These are phyloP conservation scores for Cutaneotrichosporon mucoides DNA, from an alignment of 1,284 basidiomycete species.

Conservation along the genomic window DNA sequence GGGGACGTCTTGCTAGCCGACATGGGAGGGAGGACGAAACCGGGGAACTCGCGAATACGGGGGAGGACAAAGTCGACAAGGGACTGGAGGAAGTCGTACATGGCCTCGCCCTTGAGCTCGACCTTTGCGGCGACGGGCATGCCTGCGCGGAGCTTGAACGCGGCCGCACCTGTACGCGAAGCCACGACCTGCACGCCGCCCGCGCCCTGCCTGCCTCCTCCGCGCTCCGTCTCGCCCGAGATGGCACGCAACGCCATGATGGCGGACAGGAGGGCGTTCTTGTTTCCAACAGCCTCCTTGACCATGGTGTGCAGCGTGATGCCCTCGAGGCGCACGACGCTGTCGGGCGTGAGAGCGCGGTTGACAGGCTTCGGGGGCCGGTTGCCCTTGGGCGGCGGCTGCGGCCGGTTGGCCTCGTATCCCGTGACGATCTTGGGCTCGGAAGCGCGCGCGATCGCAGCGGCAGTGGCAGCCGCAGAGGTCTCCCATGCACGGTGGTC, in stretches of 20 bases:
- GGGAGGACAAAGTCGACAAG: conserved; percentile 93
- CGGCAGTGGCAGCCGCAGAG: conserved; percentile 9
- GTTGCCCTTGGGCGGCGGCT: conserved; percentile 41
- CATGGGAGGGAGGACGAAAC: conserved; percentile 69
- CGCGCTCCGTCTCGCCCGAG: conserved; percentile 71
- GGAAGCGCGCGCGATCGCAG: neutral
- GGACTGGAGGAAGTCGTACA: conserved; percentile 88
- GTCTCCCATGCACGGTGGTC: conserved; percentile 56
- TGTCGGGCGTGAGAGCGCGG: conserved; percentile 58
- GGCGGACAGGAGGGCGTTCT: conserved; percentile 71
- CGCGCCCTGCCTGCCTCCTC: conserved; percentile 63
- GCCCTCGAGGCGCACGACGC: conserved; percentile 71
- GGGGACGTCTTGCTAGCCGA: conserved; percentile 56
- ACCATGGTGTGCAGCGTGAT: conserved; percentile 81
- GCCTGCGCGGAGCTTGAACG: conserved; percentile 77
- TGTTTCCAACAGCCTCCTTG: conserved; percentile 71
- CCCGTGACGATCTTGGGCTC: conserved; percentile 35
- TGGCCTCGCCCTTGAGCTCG: conserved; percentile 78
- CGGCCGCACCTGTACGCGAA: conserved; percentile 73
- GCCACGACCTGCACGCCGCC: conserved; percentile 75
- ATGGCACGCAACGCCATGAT: conserved; percentile 85
- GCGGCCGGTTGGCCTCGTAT: conserved; percentile 48
- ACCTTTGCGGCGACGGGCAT: conserved; percentile 85
- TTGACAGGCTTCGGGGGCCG: conserved; percentile 42
- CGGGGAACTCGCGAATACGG: conserved; percentile 82